Percentiles rank a stretch among this genome's conserved stretches.
Evolutionary conservation across 257 asterid species (phyloP).

Genomic region (Solanum virginianum): DNA sequence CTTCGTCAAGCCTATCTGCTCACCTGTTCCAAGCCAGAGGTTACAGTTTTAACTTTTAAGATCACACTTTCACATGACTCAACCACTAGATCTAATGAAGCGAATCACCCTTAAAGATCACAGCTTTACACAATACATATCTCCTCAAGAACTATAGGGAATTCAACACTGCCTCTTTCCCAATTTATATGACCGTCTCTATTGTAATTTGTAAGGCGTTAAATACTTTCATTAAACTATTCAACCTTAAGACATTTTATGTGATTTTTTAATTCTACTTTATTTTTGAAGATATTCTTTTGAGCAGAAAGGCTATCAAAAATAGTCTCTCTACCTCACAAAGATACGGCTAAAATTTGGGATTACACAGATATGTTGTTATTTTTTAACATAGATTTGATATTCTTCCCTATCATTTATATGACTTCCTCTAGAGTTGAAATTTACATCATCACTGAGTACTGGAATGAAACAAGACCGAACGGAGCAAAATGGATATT

Average conservation of each 20-base stretch:
- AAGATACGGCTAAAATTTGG: no score
- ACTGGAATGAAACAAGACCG: neutral
- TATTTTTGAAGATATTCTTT: neutral
- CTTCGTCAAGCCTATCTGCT: no score
- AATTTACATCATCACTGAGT: neutral
- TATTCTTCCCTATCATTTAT: neutral
- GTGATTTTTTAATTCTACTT: neutral
- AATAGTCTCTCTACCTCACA: no score
- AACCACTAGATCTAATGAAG: neutral
- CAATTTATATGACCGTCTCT: neutral
- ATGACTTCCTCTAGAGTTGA: neutral
- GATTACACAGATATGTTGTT: no score
- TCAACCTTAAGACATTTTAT: neutral
- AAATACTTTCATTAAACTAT: neutral
- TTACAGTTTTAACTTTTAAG: no score
- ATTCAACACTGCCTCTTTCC: neutral
- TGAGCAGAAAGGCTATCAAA: no score
- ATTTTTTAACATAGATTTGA: neutral
- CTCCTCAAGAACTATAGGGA: neutral
- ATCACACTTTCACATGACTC: neutral
- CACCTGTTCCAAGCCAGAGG: no score
- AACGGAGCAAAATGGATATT: neutral
- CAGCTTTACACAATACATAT: neutral
- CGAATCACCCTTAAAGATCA: neutral
- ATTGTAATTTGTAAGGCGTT: neutral